A percentile compares a stretch with the other conserved stretches of the same genome.
Conservation (phyloP, 768 basidiomycete genomes). For the Pilatotrama ljubarskyi region DNA sequence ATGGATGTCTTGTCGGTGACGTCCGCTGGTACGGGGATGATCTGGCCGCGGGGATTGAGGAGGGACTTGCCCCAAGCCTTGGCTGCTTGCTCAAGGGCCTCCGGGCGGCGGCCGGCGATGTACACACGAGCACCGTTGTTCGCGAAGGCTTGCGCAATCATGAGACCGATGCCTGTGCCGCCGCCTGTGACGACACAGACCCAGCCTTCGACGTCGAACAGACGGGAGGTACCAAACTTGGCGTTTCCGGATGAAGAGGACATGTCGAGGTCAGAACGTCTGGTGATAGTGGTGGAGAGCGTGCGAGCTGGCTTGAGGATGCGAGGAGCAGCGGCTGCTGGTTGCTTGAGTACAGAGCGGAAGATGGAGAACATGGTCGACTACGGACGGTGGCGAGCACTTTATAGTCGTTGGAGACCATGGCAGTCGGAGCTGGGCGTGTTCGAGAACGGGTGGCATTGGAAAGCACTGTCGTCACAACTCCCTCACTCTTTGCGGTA, state of each 20-base stretch:
- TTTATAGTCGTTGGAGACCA: not conserved
- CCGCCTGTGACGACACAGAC: slow-evolving; percentile 32
- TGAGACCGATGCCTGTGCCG: slow-evolving; percentile 42
- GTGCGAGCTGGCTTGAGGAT: not conserved
- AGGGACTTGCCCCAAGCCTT: slow-evolving; percentile 30
- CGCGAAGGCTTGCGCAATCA: slow-evolving; percentile 44
- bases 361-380: slow-evolving; percentile 8
- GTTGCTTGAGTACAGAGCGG: slow-evolving; percentile 3
- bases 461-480: slow-evolving; percentile 3
- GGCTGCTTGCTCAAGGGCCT: slow-evolving; percentile 33
- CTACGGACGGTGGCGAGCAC: not conserved
- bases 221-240: slow-evolving; percentile 21
- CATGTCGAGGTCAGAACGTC: slow-evolving; percentile 3
- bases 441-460: not conserved
- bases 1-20: slow-evolving; percentile 33
- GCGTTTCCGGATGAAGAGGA: slow-evolving; percentile 17
- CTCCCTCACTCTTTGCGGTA: not conserved
- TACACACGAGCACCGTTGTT: slow-evolving; percentile 45
- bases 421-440: not conserved
- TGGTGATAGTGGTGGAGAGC: not conserved
- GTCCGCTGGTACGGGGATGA: slow-evolving; percentile 32
- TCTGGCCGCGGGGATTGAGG: slow-evolving; percentile 30
- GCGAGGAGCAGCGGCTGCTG: not conserved
- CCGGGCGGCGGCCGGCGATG: slow-evolving; percentile 38
- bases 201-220: slow-evolving; percentile 35